Conservation (phyloP, 106 monocot genomes). For the Dioscorea dumetorum region DNA sequence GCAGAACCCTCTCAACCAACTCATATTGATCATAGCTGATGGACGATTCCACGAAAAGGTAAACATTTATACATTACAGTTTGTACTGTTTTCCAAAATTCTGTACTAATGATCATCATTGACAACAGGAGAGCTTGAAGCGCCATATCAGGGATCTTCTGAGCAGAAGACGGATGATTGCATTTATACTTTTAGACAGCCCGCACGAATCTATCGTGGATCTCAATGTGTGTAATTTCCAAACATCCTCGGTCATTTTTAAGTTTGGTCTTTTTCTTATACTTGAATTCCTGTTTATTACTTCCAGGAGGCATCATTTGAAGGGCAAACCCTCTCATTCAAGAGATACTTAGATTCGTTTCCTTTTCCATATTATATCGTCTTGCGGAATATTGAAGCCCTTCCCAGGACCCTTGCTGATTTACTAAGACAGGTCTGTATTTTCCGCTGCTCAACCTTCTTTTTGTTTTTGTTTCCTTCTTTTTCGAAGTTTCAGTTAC, state of each 20-base stretch:
- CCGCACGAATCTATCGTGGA: conserved; percentile 77
- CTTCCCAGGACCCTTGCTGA: conserved; percentile 91
- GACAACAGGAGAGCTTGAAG: conserved; percentile 56
- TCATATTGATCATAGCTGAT: conserved; percentile 85
- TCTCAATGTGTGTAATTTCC: background rate
- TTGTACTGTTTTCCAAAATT: background rate
- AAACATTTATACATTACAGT: background rate
- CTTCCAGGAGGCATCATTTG: conserved; percentile 58
- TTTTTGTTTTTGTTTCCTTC: conserved; percentile 21
- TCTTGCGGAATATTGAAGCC: conserved; percentile 72
- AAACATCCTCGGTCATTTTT: background rate
- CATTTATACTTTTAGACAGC: conserved; percentile 76
- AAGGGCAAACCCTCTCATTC: conserved; percentile 32
- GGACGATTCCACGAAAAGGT: conserved; percentile 85
- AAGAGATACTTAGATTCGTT: conserved; percentile 62
- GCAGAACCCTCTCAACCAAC: conserved; percentile 73
- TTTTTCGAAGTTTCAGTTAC: conserved; percentile 31
- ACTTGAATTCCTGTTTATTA: background rate
- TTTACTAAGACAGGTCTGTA: conserved; percentile 74
- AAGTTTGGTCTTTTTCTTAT: background rate
- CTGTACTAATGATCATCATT: background rate
- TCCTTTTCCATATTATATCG: conserved; percentile 88
- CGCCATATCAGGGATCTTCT: conserved; percentile 56
- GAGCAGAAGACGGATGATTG: conserved; percentile 68
- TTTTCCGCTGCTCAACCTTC: background rate